These are phyloP conservation scores for Exophiala sideris DNA, from an alignment of 2,329 filamentous ascomycete species.

Conservation along the genomic window DNA sequence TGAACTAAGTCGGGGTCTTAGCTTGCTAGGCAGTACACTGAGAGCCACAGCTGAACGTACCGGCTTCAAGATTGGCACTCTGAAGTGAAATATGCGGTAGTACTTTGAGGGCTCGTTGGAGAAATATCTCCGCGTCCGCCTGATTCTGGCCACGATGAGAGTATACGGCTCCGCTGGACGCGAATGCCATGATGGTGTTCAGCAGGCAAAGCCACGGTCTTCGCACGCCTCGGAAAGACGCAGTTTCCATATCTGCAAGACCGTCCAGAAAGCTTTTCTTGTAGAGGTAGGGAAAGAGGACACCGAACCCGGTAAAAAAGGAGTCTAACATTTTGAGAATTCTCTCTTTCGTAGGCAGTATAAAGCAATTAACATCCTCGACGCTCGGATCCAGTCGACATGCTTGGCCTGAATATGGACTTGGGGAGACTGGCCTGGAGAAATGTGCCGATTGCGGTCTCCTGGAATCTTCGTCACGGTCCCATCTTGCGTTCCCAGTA, in stretches of 20 bases:
- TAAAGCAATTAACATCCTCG: constrained; percentile 31
- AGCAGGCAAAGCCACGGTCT: constrained; percentile 52
- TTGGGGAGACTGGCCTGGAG: no score
- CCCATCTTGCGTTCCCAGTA: no score
- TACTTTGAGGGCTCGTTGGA: constrained; percentile 42
- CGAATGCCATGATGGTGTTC: constrained; percentile 52
- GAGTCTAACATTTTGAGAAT: constrained; percentile 3
- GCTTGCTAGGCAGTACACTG: background rate
- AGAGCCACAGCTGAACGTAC: constrained; percentile 27
- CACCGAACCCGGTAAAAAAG: constrained; percentile 33
- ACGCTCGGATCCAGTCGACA: background rate
- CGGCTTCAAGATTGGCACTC: constrained; percentile 46
- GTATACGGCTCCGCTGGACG: constrained; percentile 31
- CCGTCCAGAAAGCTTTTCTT: constrained; percentile 35
- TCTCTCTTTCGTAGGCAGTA: constrained; percentile 32
- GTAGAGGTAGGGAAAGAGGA: constrained; percentile 42
- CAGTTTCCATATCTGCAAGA: constrained; percentile 34
- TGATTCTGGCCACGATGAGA: constrained; percentile 31
- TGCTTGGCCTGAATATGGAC: no score
- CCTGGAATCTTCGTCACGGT: no score
- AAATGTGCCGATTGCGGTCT: no score
- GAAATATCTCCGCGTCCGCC: constrained; percentile 46
- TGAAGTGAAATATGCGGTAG: constrained; percentile 43
- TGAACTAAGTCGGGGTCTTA: constrained; percentile 40
- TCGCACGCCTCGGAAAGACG: constrained; percentile 37